Evolutionary conservation across 2,329 filamentous ascomycete genomes (phyloP).

Genomic region (Pseudocercospora vitis): DNA sequence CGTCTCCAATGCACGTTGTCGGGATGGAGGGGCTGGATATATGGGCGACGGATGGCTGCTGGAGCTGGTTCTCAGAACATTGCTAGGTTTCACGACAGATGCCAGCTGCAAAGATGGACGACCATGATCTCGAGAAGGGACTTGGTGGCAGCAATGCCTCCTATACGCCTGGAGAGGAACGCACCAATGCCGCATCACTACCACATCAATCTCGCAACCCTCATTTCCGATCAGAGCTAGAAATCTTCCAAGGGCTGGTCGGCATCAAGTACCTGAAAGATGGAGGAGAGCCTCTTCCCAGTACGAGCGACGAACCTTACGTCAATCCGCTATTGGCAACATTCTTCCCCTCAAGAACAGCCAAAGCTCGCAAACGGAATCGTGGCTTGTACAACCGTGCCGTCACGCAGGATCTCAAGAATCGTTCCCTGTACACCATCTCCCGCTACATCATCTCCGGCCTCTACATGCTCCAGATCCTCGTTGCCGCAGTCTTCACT

Average conservation of each 20-base stretch:
- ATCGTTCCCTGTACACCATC: conserved; percentile 12
- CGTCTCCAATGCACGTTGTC: not conserved
- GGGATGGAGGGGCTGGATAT: not conserved
- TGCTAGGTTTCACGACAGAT: not conserved
- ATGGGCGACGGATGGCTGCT: not conserved
- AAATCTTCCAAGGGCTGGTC: not conserved
- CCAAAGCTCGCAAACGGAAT: not conserved
- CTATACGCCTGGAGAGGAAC: not conserved
- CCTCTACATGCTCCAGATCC: conserved; percentile 21
- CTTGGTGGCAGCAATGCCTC: not conserved
- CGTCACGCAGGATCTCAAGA: not conserved
- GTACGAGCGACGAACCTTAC: not conserved
- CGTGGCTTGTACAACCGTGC: not conserved
- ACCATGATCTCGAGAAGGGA: not conserved
- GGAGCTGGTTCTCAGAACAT: not conserved
- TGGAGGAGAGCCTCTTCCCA: not conserved
- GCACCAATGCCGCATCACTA: not conserved
- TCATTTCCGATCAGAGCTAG: not conserved
- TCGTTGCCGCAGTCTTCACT: conserved; percentile 22
- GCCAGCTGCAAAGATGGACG: not conserved
- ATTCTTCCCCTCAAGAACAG: not conserved
- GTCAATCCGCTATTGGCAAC: not conserved
- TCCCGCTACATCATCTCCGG: conserved; percentile 15
- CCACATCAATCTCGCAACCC: not conserved
- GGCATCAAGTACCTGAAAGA: not conserved